Percentiles rank a stretch among this genome's conserved stretches.
These are phyloP conservation scores for Chytriomyces hyalinus DNA, from an alignment of 192 early-diverging fungal genomes.

Conservation along the genomic window DNA sequence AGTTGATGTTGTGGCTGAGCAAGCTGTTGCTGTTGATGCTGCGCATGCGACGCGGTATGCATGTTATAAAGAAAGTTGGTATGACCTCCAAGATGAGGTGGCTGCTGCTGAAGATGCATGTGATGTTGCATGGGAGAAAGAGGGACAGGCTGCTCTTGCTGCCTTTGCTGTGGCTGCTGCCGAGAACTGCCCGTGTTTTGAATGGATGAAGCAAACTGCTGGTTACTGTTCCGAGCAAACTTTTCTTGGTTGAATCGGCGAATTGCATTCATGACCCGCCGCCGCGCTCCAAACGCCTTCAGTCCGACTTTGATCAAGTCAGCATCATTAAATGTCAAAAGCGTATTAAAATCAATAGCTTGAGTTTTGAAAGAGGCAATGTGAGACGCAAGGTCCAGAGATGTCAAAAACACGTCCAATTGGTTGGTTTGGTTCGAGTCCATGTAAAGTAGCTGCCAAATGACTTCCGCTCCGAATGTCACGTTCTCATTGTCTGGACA, in stretches of 20 bases:
- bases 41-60: neutral
- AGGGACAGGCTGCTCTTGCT: neutral
- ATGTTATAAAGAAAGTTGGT: constrained; percentile 8
- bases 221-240: constrained; percentile 17
- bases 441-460: constrained; percentile 18
- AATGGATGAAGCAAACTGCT: constrained; percentile 19
- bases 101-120: neutral
- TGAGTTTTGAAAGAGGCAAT: constrained; percentile 53
- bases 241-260: constrained; percentile 43
- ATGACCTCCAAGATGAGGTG: constrained; percentile 6
- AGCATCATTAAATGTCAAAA: constrained; percentile 50
- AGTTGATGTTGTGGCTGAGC: neutral
- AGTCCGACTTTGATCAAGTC: constrained; percentile 59
- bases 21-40: constrained; percentile 6
- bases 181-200: neutral
- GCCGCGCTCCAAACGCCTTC: constrained; percentile 55
- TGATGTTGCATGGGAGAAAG: neutral
- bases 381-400: constrained; percentile 50
- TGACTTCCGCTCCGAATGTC: neutral
- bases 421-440: constrained; percentile 28
- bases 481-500: constrained; percentile 12
- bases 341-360: constrained; percentile 55
- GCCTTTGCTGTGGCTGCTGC: neutral
- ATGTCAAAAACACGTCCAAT: constrained; percentile 38
- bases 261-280: constrained; percentile 55